Conservation (phyloP, 176 grass and related monocot species). For the Oryza nivara region DNA sequence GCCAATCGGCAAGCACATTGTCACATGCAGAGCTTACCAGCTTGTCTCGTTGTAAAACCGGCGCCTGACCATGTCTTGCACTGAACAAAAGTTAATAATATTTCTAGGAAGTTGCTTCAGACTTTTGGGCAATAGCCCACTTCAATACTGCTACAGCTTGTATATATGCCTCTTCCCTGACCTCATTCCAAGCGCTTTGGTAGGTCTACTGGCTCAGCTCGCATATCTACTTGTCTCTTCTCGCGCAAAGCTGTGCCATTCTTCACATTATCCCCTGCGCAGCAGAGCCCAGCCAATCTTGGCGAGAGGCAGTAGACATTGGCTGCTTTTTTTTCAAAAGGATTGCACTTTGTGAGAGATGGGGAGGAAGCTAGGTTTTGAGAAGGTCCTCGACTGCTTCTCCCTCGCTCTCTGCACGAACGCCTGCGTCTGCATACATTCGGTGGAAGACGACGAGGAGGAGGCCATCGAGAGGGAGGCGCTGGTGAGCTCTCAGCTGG, state of each 20-base stretch:
- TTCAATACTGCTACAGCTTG: constrained; percentile 11
- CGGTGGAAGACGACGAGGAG: constrained; percentile 58
- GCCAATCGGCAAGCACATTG: constrained; percentile 49
- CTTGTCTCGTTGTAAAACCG: constrained; percentile 40
- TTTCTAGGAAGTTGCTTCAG: constrained; percentile 18
- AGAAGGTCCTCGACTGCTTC: constrained; percentile 84
- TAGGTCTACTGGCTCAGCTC: constrained; percentile 42
- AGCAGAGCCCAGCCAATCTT: constrained; percentile 23
- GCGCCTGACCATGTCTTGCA: constrained; percentile 26
- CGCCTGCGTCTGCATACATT: constrained; percentile 68
- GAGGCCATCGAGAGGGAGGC: constrained; percentile 64
- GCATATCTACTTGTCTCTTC: constrained; percentile 41
- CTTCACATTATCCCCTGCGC: neutral
- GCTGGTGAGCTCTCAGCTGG: constrained; percentile 70
- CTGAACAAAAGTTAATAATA: constrained; percentile 19
- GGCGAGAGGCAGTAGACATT: neutral
- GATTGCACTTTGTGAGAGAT: constrained; percentile 29
- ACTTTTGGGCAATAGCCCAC: constrained; percentile 28
- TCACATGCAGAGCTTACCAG: constrained; percentile 57
- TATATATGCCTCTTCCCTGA: constrained; percentile 15
- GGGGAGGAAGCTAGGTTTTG: constrained; percentile 64
- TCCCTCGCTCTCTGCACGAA: constrained; percentile 60
- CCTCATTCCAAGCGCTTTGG: constrained; percentile 21
- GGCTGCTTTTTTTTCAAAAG: constrained; percentile 25
- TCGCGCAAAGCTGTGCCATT: constrained; percentile 15